Conservation (phyloP, 768 basidiomycete species). For the Phaffia australis region DNA sequence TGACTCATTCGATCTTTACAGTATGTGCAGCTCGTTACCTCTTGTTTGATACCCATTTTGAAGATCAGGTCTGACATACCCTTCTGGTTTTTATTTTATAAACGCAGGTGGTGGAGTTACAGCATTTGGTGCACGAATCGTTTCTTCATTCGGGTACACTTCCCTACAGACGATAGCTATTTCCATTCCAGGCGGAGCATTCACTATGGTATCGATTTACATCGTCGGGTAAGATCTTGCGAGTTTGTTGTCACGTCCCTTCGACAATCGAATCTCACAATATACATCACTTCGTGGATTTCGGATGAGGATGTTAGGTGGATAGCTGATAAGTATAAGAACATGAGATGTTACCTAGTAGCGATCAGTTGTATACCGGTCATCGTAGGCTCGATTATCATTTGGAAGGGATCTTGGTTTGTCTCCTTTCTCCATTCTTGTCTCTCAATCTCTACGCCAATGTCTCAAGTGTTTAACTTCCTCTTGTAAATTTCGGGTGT, state of each 20-base stretch:
- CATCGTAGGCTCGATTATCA: conserved; percentile 35
- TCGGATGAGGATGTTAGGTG: conserved; percentile 36
- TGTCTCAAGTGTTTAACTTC: too few species aligned
- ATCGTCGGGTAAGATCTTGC: not conserved
- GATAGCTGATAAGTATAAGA: conserved; percentile 32
- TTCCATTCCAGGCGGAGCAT: conserved; percentile 37
- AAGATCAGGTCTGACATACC: too few species aligned
- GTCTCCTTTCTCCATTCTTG: too few species aligned
- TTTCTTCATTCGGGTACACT: conserved; percentile 38
- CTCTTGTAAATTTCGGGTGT: too few species aligned
- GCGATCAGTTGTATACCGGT: conserved; percentile 37
- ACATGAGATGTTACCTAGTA: conserved; percentile 35
- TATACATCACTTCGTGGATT: conserved; percentile 1
- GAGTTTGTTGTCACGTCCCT: not conserved
- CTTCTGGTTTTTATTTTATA: too few species aligned
- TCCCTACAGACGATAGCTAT: conserved; percentile 33
- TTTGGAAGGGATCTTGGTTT: conserved; percentile 24
- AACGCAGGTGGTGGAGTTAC: conserved; percentile 30
- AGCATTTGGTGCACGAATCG: conserved; percentile 39
- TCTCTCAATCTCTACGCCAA: too few species aligned
- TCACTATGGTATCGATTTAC: conserved; percentile 30
- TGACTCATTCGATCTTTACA: not conserved
- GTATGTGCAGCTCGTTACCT: not conserved
- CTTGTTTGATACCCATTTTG: not conserved
- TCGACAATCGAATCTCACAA: conserved; percentile 1